Percentiles rank a stretch among this genome's conserved stretches.
phyloP scores from a whole-genome alignment of 805 yeast genomes.

The Ogataea paradorogensis region DNA sequence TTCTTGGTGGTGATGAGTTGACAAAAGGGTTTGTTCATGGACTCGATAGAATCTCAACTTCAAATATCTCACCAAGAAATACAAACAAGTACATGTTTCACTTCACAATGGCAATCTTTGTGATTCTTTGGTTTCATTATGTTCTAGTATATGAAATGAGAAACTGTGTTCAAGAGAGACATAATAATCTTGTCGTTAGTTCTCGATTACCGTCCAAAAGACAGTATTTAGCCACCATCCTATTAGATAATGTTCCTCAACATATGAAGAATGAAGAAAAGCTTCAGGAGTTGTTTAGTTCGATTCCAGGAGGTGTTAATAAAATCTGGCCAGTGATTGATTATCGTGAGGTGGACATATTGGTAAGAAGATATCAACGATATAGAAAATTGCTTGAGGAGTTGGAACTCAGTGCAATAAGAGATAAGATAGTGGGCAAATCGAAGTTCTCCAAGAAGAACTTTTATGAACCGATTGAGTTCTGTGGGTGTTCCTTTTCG shows the following conservation, averaged over 20 bases:
- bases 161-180: conserved; percentile 47
- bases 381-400: conserved; percentile 38
- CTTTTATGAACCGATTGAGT: conserved; percentile 18
- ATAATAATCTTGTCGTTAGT: conserved; percentile 36
- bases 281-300: conserved; percentile 32
- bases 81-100: conserved; percentile 57
- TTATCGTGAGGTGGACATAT: conserved; percentile 35
- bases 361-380: conserved; percentile 30
- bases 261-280: conserved; percentile 27
- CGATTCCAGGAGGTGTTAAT: conserved; percentile 53
- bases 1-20: conserved; percentile 35
- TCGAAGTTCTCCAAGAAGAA: conserved; percentile 17
- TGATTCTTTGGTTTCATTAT: conserved; percentile 55
- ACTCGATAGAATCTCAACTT: conserved; percentile 66
- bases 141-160: conserved; percentile 56
- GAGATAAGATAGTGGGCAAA: conserved; percentile 17
- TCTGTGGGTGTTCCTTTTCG: conserved; percentile 12
- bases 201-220: conserved; percentile 18
- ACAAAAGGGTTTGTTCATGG: conserved; percentile 36
- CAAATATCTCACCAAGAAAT: conserved; percentile 58
- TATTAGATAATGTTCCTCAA: conserved; percentile 46
- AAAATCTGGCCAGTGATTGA: conserved; percentile 59
- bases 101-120: conserved; percentile 53
- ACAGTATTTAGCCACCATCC: conserved; percentile 29
- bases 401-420: conserved; percentile 38